These are phyloP conservation scores for Didymella keratinophila DNA, from an alignment of 2,329 filamentous ascomycete genomes.

Conservation along the genomic window DNA sequence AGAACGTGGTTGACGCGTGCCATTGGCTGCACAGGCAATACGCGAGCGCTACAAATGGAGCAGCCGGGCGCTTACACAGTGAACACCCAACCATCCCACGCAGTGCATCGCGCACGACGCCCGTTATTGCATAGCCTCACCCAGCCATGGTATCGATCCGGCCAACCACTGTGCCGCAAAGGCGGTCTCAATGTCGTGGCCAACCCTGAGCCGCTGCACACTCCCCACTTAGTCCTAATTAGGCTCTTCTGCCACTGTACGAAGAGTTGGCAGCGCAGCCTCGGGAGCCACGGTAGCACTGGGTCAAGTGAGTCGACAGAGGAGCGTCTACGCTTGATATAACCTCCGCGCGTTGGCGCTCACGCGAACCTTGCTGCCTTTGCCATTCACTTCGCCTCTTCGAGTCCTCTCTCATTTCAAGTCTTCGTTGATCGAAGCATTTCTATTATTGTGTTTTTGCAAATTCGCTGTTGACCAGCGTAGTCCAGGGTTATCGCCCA, in stretches of 20 bases:
- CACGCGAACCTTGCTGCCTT: slow-evolving; percentile 36
- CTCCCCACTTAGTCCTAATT: slow-evolving; percentile 34
- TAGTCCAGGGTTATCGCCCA: slow-evolving; percentile 47
- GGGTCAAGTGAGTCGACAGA: slow-evolving; percentile 31
- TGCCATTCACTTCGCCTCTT: slow-evolving; percentile 49
- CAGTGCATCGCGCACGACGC: slow-evolving; percentile 33
- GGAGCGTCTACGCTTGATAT: slow-evolving; percentile 48
- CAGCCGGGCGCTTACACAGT: slow-evolving; percentile 43
- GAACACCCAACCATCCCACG: slow-evolving; percentile 43
- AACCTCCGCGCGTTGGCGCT: slow-evolving; percentile 41
- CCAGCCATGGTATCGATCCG: slow-evolving; percentile 14
- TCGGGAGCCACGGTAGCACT: slow-evolving; percentile 41
- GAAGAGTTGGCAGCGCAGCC: slow-evolving; percentile 40
- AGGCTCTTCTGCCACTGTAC: slow-evolving; percentile 39
- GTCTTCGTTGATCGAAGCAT: slow-evolving; percentile 58
- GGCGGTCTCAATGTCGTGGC: slow-evolving; percentile 46
- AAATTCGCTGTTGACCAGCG: slow-evolving; percentile 54
- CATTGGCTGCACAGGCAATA: slow-evolving; percentile 38
- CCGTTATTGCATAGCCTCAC: slow-evolving; percentile 27
- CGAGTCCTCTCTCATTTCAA: slow-evolving; percentile 37
- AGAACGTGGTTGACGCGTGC: slow-evolving; percentile 21
- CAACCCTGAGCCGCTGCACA: slow-evolving; percentile 45
- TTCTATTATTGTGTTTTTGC: slow-evolving; percentile 40
- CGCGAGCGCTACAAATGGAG: slow-evolving; percentile 42
- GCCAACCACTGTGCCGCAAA: slow-evolving; percentile 40